Percentiles rank a stretch among this genome's conserved stretches.
These are phyloP conservation scores for Ophiostoma montium DNA, from an alignment of 2,329 filamentous ascomycete genomes.

Conservation along the genomic window DNA sequence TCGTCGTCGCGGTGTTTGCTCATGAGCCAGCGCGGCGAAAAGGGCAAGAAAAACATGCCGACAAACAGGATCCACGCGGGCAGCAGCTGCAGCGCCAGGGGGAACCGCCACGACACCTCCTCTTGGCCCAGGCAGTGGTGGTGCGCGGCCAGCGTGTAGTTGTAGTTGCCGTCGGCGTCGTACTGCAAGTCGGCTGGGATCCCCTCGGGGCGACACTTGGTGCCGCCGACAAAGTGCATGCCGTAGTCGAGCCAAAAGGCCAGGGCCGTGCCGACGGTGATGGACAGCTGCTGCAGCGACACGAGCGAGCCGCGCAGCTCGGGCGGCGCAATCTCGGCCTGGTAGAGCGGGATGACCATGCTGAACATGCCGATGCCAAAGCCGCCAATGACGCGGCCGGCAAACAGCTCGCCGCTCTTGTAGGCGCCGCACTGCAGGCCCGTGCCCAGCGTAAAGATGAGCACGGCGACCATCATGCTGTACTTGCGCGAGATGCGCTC, in stretches of 20 bases:
- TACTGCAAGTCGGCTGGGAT: slow-evolving; percentile 32
- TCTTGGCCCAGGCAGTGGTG: neutral
- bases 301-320: slow-evolving; percentile 6
- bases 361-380: slow-evolving; percentile 8
- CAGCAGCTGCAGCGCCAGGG: slow-evolving; percentile 30
- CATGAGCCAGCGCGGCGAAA: slow-evolving; percentile 33
- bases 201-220: slow-evolving; percentile 26
- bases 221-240: slow-evolving; percentile 18
- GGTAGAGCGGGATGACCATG: slow-evolving; percentile 22
- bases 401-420: slow-evolving; percentile 3
- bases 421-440: slow-evolving; percentile 4
- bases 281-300: slow-evolving; percentile 5
- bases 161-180: slow-evolving; percentile 22
- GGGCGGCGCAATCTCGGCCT: slow-evolving; percentile 7
- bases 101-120: slow-evolving; percentile 24
- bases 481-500: slow-evolving; percentile 8
- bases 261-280: slow-evolving; percentile 37
- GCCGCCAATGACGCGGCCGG: slow-evolving; percentile 6
- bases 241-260: slow-evolving; percentile 42
- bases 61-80: slow-evolving; percentile 22
- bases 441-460: slow-evolving; percentile 5
- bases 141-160: slow-evolving; percentile 18
- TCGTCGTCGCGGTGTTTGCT: slow-evolving; percentile 19
- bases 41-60: slow-evolving; percentile 31
- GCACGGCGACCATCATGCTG: slow-evolving; percentile 6